Conservation (phyloP, 495 filamentous ascomycete genomes). For the Neurospora tetrasperma region DNA sequence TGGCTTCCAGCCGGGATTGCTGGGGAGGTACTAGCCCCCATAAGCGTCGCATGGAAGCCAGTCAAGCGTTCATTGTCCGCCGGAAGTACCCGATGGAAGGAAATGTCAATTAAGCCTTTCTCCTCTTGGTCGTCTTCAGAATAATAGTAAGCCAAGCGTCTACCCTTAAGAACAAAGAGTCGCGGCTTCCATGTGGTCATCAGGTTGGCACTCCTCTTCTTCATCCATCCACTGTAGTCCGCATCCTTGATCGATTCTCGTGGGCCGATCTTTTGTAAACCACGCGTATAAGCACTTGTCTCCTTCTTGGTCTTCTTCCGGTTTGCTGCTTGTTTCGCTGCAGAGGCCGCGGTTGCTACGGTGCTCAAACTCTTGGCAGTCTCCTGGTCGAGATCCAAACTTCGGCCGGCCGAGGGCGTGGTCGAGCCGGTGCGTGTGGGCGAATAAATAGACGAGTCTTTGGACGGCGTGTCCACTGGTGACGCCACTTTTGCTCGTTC, state of each 20-base stretch:
- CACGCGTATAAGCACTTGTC: conserved; percentile 86
- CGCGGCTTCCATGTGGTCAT: conserved; percentile 97
- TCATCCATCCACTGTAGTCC: conserved; percentile 99
- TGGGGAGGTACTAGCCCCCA: conserved; percentile 68
- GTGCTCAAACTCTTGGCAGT: conserved; percentile 44
- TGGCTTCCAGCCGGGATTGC: conserved; percentile 58
- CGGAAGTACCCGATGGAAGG: conserved; percentile 86
- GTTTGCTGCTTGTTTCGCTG: conserved; percentile 28
- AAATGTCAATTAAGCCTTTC: conserved; percentile 93
- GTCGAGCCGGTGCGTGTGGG: conserved; percentile 72
- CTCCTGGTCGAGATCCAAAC: conserved; percentile 68
- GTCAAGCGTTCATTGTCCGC: conserved; percentile 90
- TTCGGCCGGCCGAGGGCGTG: conserved; percentile 72
- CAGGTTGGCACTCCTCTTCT: conserved; percentile 89
- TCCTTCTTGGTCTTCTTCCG: conserved; percentile 72
- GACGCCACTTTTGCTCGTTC: conserved; percentile 47
- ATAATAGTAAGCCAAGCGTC: conserved; percentile 93
- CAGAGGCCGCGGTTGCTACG: conserved; percentile 31
- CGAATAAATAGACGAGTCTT: conserved; percentile 56
- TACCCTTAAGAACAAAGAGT: conserved; percentile 84
- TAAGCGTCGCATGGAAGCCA: conserved; percentile 82
- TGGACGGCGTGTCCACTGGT: conserved; percentile 47
- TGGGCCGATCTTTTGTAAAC: conserved; percentile 72
- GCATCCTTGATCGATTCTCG: conserved; percentile 75
- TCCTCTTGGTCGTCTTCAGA: conserved; percentile 85